Percentiles rank a stretch among this genome's conserved stretches.
phyloP scores from a whole-genome alignment of 2,329 filamentous ascomycete genomes.

The Colletotrichum sp. region DNA sequence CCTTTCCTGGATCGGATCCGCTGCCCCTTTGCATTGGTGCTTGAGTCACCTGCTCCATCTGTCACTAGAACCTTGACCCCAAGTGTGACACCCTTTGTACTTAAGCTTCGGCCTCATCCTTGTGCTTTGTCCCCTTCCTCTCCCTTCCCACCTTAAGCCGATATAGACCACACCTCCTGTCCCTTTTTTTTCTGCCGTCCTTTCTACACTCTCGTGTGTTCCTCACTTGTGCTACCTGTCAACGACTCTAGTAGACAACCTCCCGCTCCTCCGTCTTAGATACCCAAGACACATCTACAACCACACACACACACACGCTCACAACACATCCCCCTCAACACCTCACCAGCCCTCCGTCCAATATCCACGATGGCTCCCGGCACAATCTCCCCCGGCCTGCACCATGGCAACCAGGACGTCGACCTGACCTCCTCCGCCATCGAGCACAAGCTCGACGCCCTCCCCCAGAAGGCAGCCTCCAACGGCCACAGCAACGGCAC shows the following conservation, averaged over 20 bases:
- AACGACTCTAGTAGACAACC: background rate
- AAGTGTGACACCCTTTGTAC: slow-evolving; percentile 13
- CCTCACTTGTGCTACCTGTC: background rate
- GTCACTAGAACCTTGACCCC: slow-evolving; percentile 17
- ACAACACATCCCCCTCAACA: background rate
- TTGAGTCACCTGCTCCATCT: slow-evolving; percentile 24
- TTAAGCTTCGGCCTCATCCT: slow-evolving; percentile 19
- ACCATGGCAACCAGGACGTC: slow-evolving; percentile 55
- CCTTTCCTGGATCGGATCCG: slow-evolving; percentile 10
- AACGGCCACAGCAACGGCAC: slow-evolving; percentile 32
- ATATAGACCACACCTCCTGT: slow-evolving; percentile 4
- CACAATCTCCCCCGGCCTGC: slow-evolving; percentile 26
- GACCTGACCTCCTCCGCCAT: slow-evolving; percentile 59
- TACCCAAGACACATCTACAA: slow-evolving; percentile 1
- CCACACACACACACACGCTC: background rate
- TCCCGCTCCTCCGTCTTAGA: background rate
- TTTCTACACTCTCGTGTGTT: background rate
- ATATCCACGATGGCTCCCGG: slow-evolving; percentile 30
- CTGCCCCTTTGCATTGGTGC: slow-evolving; percentile 20
- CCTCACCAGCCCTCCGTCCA: background rate
- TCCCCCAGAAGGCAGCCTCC: slow-evolving; percentile 26
- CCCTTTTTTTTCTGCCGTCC: background rate
- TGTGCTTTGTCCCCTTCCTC: slow-evolving; percentile 12
- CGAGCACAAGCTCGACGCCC: slow-evolving; percentile 50
- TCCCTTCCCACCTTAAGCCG: slow-evolving; percentile 8